These are phyloP conservation scores for Malus orientalis DNA, from an alignment of 306 rosid species.

Conservation along the genomic window DNA sequence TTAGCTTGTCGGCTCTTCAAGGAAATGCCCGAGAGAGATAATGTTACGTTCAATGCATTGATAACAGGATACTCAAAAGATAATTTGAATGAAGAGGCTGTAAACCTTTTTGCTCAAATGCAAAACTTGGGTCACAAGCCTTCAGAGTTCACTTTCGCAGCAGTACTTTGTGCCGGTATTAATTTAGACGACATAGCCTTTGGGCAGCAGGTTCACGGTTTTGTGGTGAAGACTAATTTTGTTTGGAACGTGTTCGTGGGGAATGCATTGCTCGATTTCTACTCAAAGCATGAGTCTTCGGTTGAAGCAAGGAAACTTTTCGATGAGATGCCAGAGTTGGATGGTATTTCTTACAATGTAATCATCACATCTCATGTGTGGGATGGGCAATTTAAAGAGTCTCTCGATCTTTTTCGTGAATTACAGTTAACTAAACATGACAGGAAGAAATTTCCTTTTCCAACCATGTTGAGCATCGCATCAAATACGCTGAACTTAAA, in stretches of 20 bases:
- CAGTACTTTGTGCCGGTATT: slow-evolving; percentile 53
- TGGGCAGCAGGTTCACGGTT: slow-evolving; percentile 67
- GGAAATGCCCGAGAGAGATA: slow-evolving; percentile 48
- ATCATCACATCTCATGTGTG: slow-evolving; percentile 53
- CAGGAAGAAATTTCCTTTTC: slow-evolving; percentile 60
- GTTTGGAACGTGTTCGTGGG: slow-evolving; percentile 77
- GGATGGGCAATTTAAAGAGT: slow-evolving; percentile 41
- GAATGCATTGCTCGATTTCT: slow-evolving; percentile 84
- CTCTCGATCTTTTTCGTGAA: slow-evolving; percentile 46
- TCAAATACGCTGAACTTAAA: slow-evolving; percentile 46
- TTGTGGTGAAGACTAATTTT: slow-evolving; percentile 54
- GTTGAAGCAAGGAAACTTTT: slow-evolving; percentile 51
- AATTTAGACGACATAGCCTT: slow-evolving; percentile 48
- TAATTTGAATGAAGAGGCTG: slow-evolving; percentile 52
- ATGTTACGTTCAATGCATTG: slow-evolving; percentile 69
- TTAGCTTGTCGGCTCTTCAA: slow-evolving; percentile 50
- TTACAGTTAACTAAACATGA: slow-evolving; percentile 54
- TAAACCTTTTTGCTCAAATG: slow-evolving; percentile 54
- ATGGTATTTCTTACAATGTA: slow-evolving; percentile 76
- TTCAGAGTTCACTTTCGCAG: slow-evolving; percentile 77
- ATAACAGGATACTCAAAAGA: slow-evolving; percentile 68
- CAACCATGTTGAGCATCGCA: slow-evolving; percentile 79
- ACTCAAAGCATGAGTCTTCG: slow-evolving; percentile 57
- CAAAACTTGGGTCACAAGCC: slow-evolving; percentile 48
- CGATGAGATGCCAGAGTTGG: slow-evolving; percentile 72